Evolutionary conservation across 2,329 filamentous ascomycete genomes (phyloP).

Genomic region (Leptographium galeiforme): DNA sequence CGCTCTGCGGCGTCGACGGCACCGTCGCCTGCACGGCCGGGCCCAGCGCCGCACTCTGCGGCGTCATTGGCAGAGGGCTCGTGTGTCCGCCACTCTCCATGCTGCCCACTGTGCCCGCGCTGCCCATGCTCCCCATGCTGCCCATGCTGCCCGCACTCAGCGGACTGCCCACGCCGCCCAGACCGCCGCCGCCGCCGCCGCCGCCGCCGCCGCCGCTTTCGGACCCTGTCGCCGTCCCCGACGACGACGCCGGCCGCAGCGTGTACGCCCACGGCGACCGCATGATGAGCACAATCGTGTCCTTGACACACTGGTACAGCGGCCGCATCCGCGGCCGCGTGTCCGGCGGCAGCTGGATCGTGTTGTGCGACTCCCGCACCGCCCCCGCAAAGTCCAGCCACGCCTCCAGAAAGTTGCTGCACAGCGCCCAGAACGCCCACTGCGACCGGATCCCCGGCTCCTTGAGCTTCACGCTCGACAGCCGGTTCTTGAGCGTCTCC

Average conservation of each 20-base stretch:
- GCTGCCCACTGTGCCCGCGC: constrained; percentile 8
- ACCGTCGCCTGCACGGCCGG: constrained; percentile 85
- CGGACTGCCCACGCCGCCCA: constrained; percentile 19
- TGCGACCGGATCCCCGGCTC: constrained; percentile 63
- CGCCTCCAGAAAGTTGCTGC: constrained; percentile 58
- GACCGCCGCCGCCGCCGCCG: background rate
- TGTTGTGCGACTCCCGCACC: constrained; percentile 41
- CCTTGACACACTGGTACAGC: constrained; percentile 70
- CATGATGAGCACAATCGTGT: constrained; percentile 60
- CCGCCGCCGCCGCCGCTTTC: background rate
- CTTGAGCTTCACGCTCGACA: constrained; percentile 72
- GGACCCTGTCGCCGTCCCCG: constrained; percentile 16
- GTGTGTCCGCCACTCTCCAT: constrained; percentile 4
- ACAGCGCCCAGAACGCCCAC: constrained; percentile 51
- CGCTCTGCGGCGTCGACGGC: constrained; percentile 52
- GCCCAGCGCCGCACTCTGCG: constrained; percentile 76
- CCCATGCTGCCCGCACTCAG: constrained; percentile 12
- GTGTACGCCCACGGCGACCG: constrained; percentile 42
- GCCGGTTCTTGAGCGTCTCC: constrained; percentile 55
- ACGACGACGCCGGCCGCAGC: constrained; percentile 19
- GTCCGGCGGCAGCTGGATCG: constrained; percentile 47
- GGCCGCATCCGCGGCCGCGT: constrained; percentile 63
- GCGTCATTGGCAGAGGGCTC: constrained; percentile 59
- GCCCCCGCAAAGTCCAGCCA: constrained; percentile 54
- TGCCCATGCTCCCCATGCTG: constrained; percentile 3